Evolutionary conservation across 768 basidiomycete species (phyloP).

Genomic region (Tylopilus felleus): DNA sequence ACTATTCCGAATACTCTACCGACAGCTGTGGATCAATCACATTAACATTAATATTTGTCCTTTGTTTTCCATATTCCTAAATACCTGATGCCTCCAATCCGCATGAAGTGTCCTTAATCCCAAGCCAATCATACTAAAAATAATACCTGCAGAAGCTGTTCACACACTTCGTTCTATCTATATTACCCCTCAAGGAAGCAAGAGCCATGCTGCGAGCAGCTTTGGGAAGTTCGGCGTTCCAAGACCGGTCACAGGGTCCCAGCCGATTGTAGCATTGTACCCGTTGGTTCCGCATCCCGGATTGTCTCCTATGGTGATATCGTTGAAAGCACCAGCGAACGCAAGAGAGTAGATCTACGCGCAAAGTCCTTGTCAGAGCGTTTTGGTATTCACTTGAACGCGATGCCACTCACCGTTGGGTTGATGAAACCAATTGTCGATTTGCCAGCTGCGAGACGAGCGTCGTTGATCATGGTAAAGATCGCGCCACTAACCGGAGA

Average conservation of each 20-base stretch:
- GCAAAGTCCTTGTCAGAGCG: background rate
- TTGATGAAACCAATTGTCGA: constrained; percentile 42
- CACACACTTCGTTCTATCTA: too few relatives aligned
- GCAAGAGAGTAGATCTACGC: constrained; percentile 17
- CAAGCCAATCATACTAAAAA: too few relatives aligned
- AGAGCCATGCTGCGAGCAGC: constrained; percentile 42
- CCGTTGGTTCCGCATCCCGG: constrained; percentile 30
- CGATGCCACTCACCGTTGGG: constrained; percentile 39
- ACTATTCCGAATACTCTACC: too few relatives aligned
- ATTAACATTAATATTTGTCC: too few relatives aligned
- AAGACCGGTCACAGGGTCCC: constrained; percentile 36
- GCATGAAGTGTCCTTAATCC: too few relatives aligned
- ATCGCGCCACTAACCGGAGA: constrained; percentile 33
- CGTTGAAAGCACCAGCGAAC: constrained; percentile 18
- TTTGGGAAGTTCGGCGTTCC: constrained; percentile 47
- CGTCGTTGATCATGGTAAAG: constrained; percentile 38
- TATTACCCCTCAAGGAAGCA: constrained; percentile 34
- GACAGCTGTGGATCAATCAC: too few relatives aligned
- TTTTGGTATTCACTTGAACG: background rate
- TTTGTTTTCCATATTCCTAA: too few relatives aligned
- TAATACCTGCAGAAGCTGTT: too few relatives aligned
- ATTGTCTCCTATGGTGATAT: constrained; percentile 21
- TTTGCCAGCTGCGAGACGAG: constrained; percentile 32
- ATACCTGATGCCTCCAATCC: too few relatives aligned
- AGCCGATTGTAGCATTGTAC: constrained; percentile 22